Evolutionary conservation across 2,329 filamentous ascomycete species (phyloP), one percentile per base, ranked within the genome.

Genomic region (Colletotrichum neosansevieriae): DNA sequence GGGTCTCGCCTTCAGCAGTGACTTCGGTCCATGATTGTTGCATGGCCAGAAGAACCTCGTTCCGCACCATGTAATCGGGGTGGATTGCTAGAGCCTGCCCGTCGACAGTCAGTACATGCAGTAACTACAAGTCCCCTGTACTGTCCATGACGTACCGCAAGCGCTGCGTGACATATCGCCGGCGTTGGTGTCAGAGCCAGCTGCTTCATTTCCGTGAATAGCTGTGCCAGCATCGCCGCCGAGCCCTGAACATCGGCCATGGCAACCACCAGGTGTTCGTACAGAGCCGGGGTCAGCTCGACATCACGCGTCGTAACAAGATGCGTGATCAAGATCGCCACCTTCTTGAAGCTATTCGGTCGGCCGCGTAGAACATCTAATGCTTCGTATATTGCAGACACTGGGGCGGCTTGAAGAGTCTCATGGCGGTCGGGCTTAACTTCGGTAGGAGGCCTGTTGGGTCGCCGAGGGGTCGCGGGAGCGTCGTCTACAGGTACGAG

Each of bases 1-100:
- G 88, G 73, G 92, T 88, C 75, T 87, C 87, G 9, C 89, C 91
- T 6, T 87, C 82, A 85, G 83, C 11, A 84, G 86, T 47, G 84
- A 88, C 9, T 92, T 80, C 9, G 83, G 81, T 85, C 92, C 94
- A 97, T 71, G 88, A 85, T 63, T 88, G 84, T 74, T 88, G 88
- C 91, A 96, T 94, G 63, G 91, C 89, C 62, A 88, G 81, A 44
- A 98, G 81, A 3, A 97, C 85, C 40, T 90, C 85, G 60, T 88
- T 86, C 40, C 94, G 89, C 24, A 96, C 81, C 6, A 94, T 72
- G 73, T 97, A 95, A 78, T 98, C 92, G 0, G 95, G 93, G 76
- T 98, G 96, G 9, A 96, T 88, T 0, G 92, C 88, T 24, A 98
- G 83, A 5, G 88, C 91, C 84, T 92, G 70, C 19, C 19, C 3